Evolutionary conservation across 2,329 filamentous ascomycete genomes (phyloP).

Genomic region (Fusarium bulbicola): DNA sequence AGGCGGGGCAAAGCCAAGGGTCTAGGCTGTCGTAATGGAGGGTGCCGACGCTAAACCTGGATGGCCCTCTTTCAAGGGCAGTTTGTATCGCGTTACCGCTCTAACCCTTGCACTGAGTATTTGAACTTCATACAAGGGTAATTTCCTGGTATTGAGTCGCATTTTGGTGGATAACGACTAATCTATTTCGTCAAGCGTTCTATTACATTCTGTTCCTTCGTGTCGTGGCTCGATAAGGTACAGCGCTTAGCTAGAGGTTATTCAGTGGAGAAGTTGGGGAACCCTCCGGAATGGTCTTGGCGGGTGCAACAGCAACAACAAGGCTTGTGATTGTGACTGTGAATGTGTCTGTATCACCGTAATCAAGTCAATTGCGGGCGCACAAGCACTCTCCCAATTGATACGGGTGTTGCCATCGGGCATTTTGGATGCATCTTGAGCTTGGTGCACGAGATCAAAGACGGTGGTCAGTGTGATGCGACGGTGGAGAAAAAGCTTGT

Average conservation of each 20-base stretch:
- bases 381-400: background rate
- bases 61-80: background rate
- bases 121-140: background rate
- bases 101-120: rapidly evolving
- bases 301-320: background rate
- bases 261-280: constrained; percentile 5
- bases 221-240: background rate
- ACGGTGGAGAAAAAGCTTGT: background rate
- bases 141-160: background rate
- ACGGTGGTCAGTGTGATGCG: background rate
- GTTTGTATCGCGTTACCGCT: background rate
- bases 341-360: background rate
- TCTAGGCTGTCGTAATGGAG: background rate
- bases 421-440: background rate
- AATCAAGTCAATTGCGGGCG: background rate
- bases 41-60: background rate
- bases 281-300: background rate
- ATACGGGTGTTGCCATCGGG: background rate
- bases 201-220: background rate
- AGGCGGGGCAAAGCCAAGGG: background rate
- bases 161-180: rapidly evolving
- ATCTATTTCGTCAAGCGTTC: background rate
- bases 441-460: background rate
- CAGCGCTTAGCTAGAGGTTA: background rate
- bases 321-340: background rate